These are phyloP conservation scores for Didymella pomorum DNA, from an alignment of 2,329 filamentous ascomycete species.

Conservation along the genomic window DNA sequence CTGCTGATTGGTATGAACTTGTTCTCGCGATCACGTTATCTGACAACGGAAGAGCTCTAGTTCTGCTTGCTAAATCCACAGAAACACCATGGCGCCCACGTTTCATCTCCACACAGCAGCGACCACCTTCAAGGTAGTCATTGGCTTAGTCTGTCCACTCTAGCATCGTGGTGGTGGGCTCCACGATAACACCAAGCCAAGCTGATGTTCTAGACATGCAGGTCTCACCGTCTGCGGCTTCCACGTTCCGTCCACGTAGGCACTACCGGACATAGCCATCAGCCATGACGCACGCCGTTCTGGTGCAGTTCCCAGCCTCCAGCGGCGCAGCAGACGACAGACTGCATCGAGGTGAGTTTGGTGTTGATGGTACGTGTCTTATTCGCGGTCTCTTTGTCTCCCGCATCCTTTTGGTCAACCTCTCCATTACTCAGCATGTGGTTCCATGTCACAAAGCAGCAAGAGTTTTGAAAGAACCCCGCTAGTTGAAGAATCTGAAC, in stretches of 20 bases:
- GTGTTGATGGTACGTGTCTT: background rate
- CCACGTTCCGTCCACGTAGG: conserved; percentile 4
- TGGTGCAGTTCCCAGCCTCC: background rate
- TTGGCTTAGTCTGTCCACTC: background rate
- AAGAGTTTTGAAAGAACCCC: background rate
- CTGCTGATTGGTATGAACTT: background rate
- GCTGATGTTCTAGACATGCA: conserved; percentile 9
- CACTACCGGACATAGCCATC: background rate
- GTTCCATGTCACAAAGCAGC: background rate
- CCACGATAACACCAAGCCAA: conserved; percentile 11
- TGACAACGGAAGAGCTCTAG: background rate
- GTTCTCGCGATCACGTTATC: background rate
- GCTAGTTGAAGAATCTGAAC: background rate
- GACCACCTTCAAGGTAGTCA: background rate
- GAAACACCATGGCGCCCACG: background rate
- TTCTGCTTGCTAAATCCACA: background rate
- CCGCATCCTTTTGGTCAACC: background rate
- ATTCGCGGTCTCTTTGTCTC: background rate
- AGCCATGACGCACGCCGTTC: background rate
- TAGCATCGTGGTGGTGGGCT: conserved; percentile 6
- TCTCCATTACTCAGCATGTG: background rate
- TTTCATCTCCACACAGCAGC: background rate
- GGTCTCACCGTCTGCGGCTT: conserved; percentile 10
- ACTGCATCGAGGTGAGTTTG: background rate
- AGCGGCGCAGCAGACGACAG: background rate